Percentiles rank a stretch among this genome's conserved stretches.
Evolutionary conservation across 768 basidiomycete species (phyloP).

Genomic region (Wakefieldia striispora): DNA sequence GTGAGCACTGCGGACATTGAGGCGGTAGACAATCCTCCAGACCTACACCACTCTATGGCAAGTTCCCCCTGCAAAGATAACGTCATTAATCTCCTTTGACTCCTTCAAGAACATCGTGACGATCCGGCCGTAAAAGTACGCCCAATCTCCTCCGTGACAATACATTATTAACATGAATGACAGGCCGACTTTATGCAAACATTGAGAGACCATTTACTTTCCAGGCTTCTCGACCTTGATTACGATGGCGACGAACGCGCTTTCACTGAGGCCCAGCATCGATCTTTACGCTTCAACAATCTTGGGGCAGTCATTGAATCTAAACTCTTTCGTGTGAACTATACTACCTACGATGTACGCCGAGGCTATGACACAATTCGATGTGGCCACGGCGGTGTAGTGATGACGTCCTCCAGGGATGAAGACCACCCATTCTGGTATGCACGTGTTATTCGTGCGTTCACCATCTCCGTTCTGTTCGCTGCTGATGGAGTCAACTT

Average conservation of each 20-base stretch:
- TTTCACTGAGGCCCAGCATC: not conserved
- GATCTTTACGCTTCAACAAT: not conserved
- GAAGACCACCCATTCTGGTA: too few relatives aligned
- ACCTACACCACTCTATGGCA: constrained; percentile 5
- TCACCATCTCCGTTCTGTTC: too few relatives aligned
- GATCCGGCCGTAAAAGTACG: constrained; percentile 10
- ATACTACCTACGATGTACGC: too few relatives aligned
- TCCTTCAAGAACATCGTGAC: not conserved
- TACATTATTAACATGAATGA: not conserved
- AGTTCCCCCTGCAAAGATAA: not conserved
- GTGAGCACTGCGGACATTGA: not conserved
- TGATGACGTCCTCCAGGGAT: too few relatives aligned
- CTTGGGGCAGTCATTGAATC: not conserved
- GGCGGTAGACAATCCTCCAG: not conserved
- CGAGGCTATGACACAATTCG: too few relatives aligned
- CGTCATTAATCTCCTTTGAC: not conserved
- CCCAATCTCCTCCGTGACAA: too few relatives aligned
- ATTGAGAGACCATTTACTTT: too few relatives aligned
- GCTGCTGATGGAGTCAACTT: too few relatives aligned
- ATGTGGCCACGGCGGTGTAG: too few relatives aligned
- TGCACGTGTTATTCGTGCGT: too few relatives aligned
- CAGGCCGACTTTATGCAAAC: not conserved
- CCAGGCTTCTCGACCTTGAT: not conserved
- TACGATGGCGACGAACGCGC: not conserved
- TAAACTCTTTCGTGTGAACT: too few relatives aligned